Base-by-base conservation (phyloP, 371 early-diverging fungal species). In the Mucor plumbeus region DNA sequence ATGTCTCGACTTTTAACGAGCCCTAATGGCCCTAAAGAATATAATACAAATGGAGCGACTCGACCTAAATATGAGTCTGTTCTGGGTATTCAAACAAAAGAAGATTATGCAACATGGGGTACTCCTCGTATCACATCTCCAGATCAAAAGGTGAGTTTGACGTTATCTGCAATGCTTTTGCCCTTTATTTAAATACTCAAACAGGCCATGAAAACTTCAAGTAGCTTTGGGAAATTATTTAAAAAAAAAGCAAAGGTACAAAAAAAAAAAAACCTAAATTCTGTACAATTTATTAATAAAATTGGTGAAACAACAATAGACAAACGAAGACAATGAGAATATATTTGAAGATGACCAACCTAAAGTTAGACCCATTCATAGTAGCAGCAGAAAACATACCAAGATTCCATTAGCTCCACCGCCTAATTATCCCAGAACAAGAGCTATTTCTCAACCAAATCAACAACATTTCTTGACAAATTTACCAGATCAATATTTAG, bases 331-430 rank as follows among this genome's bases (percentile, higher is more conserved):
- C 8, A 50, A 19, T 26, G 50, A 50, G 50, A 26, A 19, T 26
- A 53, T 40, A 33, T 58, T 21, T 15, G 67, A 66, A 15, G 69
- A 65, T 40, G 59, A 73, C 47, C 50, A 60, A 61, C 74, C 74
- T 36, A 59, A 64, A 57, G 62, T 73, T 36, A 48, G 70, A 38
- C 70, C 70, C 2, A 62, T 70, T 26, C 66, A 65, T 38, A 40
- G 38, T 31, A 64, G 33, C 9, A 35, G 33, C n/a, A 39, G 63
- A 14, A 40, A 40, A 7, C 70, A 67, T 17, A 41, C 64, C 14
- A 69, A 69, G 13, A 73, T 73, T 40, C 74, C 74, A 17, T 34
- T 73, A 8, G 74, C 74, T 9, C 74, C 74, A 13, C 70, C 74
- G 10, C 74, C 72, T 11, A 44, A 58, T 7, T 40, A 60, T 26